phyloP scores from a whole-genome alignment of 345 rosid species.

The Fremontodendron californicum region DNA sequence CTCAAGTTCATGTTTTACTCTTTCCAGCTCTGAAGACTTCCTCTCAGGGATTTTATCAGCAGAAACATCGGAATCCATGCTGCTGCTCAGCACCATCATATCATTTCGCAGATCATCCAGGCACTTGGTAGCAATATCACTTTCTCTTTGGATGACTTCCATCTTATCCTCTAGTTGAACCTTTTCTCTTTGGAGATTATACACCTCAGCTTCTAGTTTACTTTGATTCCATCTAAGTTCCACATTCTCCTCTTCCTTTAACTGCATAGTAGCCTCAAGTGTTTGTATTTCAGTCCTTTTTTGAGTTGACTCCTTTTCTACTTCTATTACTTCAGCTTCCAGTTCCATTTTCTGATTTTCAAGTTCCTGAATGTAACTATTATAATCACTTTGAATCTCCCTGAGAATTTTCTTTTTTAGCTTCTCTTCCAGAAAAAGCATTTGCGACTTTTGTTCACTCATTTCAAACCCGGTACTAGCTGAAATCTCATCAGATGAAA shows the following conservation, averaged over 20 bases:
- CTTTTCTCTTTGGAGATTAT: slow-evolving; percentile 34
- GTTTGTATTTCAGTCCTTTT: slow-evolving; percentile 24
- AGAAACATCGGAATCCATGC: slow-evolving; percentile 37
- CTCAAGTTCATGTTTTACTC: slow-evolving; percentile 27
- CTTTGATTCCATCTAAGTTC: slow-evolving; percentile 21
- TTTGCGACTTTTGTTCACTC: slow-evolving; percentile 17
- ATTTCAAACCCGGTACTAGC: slow-evolving; percentile 8
- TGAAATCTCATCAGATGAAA: slow-evolving; percentile 11
- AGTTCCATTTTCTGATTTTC: slow-evolving; percentile 31
- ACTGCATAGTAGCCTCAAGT: slow-evolving; percentile 31
- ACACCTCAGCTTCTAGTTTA: slow-evolving; percentile 32
- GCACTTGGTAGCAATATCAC: slow-evolving; percentile 37
- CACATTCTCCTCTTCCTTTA: slow-evolving; percentile 38
- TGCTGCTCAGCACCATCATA: slow-evolving; percentile 27
- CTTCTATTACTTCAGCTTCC: slow-evolving; percentile 31
- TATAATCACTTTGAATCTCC: slow-evolving; percentile 29
- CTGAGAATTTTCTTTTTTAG: slow-evolving; percentile 23
- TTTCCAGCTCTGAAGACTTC: slow-evolving; percentile 38
- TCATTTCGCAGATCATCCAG: slow-evolving; percentile 41
- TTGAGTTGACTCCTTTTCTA: slow-evolving; percentile 22
- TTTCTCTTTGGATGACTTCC: slow-evolving; percentile 30
- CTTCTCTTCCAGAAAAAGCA: slow-evolving; percentile 30
- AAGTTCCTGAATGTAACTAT: slow-evolving; percentile 25
- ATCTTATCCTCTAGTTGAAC: slow-evolving; percentile 32
- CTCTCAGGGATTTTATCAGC: slow-evolving; percentile 35